Evolutionary conservation across 2,329 filamentous ascomycete species (phyloP), one percentile per base, ranked within the genome.

Genomic region (Zarea fungicola): DNA sequence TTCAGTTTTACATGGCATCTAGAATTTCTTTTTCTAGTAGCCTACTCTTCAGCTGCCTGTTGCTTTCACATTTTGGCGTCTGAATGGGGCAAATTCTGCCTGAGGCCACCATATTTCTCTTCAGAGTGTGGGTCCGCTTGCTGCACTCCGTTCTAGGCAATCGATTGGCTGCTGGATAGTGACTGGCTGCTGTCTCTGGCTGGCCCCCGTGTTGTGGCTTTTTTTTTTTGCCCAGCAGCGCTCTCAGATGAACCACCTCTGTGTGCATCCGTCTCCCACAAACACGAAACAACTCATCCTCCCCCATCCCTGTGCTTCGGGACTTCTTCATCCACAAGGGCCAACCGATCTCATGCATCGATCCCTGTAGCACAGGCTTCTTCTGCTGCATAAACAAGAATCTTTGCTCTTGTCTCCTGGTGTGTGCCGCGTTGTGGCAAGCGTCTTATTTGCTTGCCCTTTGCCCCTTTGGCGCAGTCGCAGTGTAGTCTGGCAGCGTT

Each of bases 161-260:
- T 7, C 26, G 7, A 7, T 29, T 29, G 5, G 16, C 22, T n/a
- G n/a, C n/a, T n/a, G n/a, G n/a, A n/a, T 39, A 19, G 14, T 19
- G 16, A 39, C 32, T 18, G 35, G n/a, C n/a, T 19, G 9, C 19
- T 19, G 16, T 18, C 8, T 19, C 35, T 21, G 19, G n/a, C 35
- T n/a, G n/a, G n/a, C 40, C 36, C 40, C 39, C 39, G 22, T 36
- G 37, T 42, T 40, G 47, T 42, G 39, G 47, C 47, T 35, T 11
- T 25, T 42, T 49, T 48, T 42, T 48, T 43, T 31, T 43, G 37
- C 40, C 35, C 21, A 31, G 39, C 31, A 40, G 21, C 16, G 29
- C 22, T 11, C 22, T 36, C 14, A 29, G 8, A 32, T 28, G 37
- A 48, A 34, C 45, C 35, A n/a, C 21, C 35, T 41, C 19, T 36